A percentile compares a stretch with the other conserved stretches of the same genome.
These are phyloP conservation scores for Aquilaria malaccensis DNA, from an alignment of 345 rosid genomes.

Conservation along the genomic window DNA sequence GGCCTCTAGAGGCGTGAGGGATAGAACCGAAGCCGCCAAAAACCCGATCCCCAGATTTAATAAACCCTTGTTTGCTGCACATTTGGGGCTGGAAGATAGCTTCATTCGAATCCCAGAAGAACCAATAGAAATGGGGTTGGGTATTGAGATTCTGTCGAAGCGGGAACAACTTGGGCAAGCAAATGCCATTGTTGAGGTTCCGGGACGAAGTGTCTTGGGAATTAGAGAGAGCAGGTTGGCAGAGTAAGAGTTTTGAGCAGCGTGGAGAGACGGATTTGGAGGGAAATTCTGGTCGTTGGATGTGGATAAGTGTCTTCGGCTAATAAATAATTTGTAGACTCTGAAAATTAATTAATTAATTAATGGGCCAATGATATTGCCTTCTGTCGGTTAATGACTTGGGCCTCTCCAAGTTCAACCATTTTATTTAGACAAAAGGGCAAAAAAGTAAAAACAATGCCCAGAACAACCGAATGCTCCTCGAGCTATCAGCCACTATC, in stretches of 20 bases:
- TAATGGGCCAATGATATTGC: no score
- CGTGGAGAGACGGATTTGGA: not conserved
- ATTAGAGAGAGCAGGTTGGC: conserved; percentile 1
- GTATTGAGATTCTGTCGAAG: conserved; percentile 10
- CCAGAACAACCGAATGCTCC: no score
- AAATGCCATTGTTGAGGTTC: conserved; percentile 27
- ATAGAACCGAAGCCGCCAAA: conserved; percentile 60
- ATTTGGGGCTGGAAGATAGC: conserved; percentile 14
- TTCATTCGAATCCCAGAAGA: conserved; percentile 23
- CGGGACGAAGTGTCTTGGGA: not conserved
- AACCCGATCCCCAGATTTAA: conserved; percentile 52
- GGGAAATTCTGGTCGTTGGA: conserved; percentile 12
- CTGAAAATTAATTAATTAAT: no score
- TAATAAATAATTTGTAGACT: no score
- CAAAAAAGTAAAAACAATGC: no score
- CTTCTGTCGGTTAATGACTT: no score
- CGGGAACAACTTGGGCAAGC: conserved; percentile 15
- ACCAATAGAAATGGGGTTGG: conserved; percentile 15
- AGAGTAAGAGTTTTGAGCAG: not conserved
- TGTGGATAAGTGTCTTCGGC: conserved; percentile 13
- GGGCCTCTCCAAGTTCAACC: no score
- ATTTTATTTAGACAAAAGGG: no score
- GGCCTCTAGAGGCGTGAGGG: conserved; percentile 59
- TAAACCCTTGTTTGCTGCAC: conserved; percentile 24
- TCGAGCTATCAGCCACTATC: no score